phyloP scores from a whole-genome alignment of 176 grass and related monocot species.

The Cenchrus fungigraminus region DNA sequence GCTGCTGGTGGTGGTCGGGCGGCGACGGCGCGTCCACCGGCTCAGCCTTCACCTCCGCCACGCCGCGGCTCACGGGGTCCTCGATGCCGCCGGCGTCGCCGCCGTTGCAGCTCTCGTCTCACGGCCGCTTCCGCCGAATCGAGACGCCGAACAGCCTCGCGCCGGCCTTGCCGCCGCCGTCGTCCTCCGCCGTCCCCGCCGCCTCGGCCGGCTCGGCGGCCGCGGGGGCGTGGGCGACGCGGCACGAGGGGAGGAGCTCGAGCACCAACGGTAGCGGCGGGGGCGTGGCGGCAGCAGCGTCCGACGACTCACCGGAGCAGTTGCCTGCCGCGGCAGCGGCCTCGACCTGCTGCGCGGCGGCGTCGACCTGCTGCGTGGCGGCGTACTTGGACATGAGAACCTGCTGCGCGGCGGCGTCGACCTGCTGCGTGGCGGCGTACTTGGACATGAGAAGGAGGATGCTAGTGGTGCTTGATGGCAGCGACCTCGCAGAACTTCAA shows the following conservation, averaged over 20 bases:
- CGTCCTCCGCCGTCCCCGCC: conserved; percentile 10
- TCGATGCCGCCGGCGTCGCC: conserved; percentile 2
- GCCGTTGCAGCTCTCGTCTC: conserved; percentile 19
- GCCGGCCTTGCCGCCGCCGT: neutral
- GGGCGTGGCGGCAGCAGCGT: conserved; percentile 1
- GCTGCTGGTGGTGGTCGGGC: neutral
- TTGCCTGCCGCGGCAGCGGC: too few relatives aligned
- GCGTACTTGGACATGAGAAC: too few relatives aligned
- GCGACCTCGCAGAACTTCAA: too few relatives aligned
- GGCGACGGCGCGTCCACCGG: conserved; percentile 34
- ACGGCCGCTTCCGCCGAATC: conserved; percentile 59
- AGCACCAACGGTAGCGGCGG: conserved; percentile 32
- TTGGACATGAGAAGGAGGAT: too few relatives aligned
- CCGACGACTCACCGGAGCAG: conserved; percentile 28
- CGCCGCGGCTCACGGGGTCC: neutral
- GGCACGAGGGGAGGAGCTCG: conserved; percentile 61
- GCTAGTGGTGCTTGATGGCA: too few relatives aligned
- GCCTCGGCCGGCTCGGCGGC: neutral
- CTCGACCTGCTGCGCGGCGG: too few relatives aligned
- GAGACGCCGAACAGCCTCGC: conserved; percentile 76
- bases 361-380: too few relatives aligned
- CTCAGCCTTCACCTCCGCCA: conserved; percentile 54
- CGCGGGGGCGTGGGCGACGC: neutral
- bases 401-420: too few relatives aligned
- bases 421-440: too few relatives aligned